Percentiles rank a stretch among this genome's conserved stretches.
Evolutionary conservation across 352 stramenopile genomes (phyloP).

Genomic region (Phytophthora vignae): DNA sequence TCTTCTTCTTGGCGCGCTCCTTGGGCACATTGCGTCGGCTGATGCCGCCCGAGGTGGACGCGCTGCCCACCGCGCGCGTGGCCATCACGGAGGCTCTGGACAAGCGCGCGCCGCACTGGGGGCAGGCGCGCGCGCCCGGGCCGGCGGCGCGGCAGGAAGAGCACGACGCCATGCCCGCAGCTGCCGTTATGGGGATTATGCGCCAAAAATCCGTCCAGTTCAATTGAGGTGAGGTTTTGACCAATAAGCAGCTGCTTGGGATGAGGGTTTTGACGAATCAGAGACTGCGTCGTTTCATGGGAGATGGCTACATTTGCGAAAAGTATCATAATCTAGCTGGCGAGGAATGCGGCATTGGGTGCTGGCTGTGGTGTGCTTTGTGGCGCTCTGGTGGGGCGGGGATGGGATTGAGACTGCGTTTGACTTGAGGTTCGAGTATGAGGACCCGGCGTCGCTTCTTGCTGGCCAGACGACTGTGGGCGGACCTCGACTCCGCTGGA

Average conservation of each 20-base stretch:
- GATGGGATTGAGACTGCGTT: conserved; percentile 20
- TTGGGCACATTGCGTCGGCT: conserved; percentile 27
- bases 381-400: neutral
- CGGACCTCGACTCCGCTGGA: conserved; percentile 54
- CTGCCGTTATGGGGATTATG: too few relatives aligned
- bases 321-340: too few relatives aligned
- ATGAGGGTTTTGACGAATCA: too few relatives aligned
- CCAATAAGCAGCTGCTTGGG: too few relatives aligned
- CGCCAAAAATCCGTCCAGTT: too few relatives aligned
- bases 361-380: neutral
- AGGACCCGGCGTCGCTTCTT: conserved; percentile 5
- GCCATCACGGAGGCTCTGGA: conserved; percentile 1
- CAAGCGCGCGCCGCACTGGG: conserved; percentile 58
- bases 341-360: neutral
- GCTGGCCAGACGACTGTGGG: conserved; percentile 5
- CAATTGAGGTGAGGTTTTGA: too few relatives aligned
- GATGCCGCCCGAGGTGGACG: conserved; percentile 23
- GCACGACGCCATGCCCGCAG: conserved; percentile 39
- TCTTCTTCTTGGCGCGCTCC: conserved; percentile 25
- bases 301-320: conserved; percentile 18
- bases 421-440: conserved; percentile 15
- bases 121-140: conserved; percentile 53
- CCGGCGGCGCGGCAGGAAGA: conserved; percentile 48
- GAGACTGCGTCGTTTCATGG: conserved; percentile 15
- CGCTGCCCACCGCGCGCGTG: conserved; percentile 28